These are phyloP conservation scores for Whalleya microplaca DNA, from an alignment of 2,329 filamentous ascomycete genomes.

Conservation along the genomic window DNA sequence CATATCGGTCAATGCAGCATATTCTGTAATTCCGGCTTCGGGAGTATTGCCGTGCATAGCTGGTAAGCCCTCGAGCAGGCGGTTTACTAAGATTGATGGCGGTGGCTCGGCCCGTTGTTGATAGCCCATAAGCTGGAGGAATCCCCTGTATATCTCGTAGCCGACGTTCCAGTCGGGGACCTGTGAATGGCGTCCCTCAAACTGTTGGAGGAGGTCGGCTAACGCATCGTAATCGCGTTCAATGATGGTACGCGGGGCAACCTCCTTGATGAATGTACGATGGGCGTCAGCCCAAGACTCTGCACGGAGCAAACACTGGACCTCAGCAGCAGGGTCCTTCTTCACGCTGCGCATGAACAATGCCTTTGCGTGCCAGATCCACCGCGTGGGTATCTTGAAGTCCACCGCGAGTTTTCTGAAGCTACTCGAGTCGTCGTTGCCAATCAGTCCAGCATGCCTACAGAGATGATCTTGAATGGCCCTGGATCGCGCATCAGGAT, in stretches of 20 bases:
- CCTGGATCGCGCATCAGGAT: constrained; percentile 63
- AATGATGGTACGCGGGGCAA: constrained; percentile 82
- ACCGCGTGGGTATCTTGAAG: constrained; percentile 72
- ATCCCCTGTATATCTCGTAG: constrained; percentile 75
- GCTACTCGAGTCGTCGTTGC: constrained; percentile 56
- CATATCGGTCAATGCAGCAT: constrained; percentile 41
- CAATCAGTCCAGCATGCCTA: constrained; percentile 70
- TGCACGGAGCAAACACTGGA: constrained; percentile 79
- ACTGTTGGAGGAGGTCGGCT: constrained; percentile 70
- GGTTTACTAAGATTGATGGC: constrained; percentile 55
- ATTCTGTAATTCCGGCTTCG: constrained; percentile 37
- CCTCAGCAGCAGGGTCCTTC: constrained; percentile 71
- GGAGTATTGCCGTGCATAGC: constrained; percentile 52
- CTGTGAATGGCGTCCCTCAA: constrained; percentile 63
- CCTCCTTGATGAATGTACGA: constrained; percentile 75
- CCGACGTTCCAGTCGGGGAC: constrained; percentile 78
- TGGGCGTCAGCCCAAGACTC: constrained; percentile 81
- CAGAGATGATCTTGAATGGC: constrained; percentile 75
- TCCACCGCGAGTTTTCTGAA: constrained; percentile 65
- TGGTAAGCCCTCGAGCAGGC: constrained; percentile 59
- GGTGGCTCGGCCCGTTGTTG: constrained; percentile 43
- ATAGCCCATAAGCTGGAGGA: constrained; percentile 55
- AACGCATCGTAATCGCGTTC: constrained; percentile 77
- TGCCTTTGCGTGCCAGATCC: constrained; percentile 89
- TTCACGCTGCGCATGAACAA: constrained; percentile 76